Percentiles rank a stretch among this genome's conserved stretches.
Evolutionary conservation across 495 filamentous ascomycete species (phyloP).

Genomic region (Amniculicola lignicola): DNA sequence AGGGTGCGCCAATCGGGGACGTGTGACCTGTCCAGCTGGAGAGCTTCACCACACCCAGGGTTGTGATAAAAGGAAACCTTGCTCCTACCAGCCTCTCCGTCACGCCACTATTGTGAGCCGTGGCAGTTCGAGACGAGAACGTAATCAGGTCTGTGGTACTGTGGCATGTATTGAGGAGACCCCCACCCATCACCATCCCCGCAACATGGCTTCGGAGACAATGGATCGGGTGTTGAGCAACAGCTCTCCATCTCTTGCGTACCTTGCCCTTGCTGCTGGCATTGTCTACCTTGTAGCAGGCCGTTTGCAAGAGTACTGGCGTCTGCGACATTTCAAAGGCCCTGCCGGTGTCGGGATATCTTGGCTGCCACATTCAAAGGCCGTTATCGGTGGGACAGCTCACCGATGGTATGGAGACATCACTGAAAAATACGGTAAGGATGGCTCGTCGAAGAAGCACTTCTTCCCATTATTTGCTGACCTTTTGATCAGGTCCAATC

Average conservation of each 20-base stretch:
- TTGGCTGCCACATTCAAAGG: conserved; percentile 39
- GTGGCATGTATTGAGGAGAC: no score
- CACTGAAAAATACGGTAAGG: conserved; percentile 40
- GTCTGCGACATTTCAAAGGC: conserved; percentile 24
- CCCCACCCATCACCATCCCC: no score
- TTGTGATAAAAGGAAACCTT: no score
- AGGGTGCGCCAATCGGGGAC: no score
- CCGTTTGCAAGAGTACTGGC: conserved; percentile 20
- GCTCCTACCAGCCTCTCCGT: no score
- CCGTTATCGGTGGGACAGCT: conserved; percentile 35
- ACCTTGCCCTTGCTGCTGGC: neutral
- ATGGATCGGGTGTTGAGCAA: conserved; percentile 2
- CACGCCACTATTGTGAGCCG: no score
- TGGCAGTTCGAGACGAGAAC: no score
- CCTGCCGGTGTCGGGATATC: conserved; percentile 34
- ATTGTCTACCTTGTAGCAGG: neutral
- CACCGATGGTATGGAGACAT: conserved; percentile 39
- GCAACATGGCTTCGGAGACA: conserved; percentile 16
- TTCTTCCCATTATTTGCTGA: neutral
- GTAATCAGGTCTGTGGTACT: no score
- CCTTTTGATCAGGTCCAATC: conserved; percentile 33
- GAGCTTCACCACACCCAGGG: no score
- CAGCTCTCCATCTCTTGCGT: neutral
- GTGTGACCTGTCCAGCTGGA: no score
- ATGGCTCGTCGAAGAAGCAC: neutral